Percentiles rank a stretch among this genome's conserved stretches.
Evolutionary conservation across 495 filamentous ascomycete species (phyloP).

Genomic region (Aspergillus homomorphus): DNA sequence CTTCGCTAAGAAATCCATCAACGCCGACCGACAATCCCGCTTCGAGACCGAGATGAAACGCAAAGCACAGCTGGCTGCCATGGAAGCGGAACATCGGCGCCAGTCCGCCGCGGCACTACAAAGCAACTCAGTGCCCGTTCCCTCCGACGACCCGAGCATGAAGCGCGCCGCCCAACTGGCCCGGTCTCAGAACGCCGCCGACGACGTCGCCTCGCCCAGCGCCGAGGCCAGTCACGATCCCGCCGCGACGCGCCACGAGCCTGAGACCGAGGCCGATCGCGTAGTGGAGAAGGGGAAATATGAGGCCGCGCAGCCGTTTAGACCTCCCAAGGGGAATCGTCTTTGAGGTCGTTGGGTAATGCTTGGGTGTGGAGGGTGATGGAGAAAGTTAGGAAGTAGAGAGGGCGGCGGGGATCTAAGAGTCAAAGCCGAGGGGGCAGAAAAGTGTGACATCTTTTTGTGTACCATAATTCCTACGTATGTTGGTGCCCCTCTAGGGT

Average conservation of each 20-base stretch:
- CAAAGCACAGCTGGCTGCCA: constrained; percentile 57
- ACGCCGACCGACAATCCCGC: constrained; percentile 73
- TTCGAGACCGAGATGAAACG: constrained; percentile 64
- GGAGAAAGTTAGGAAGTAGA: background rate
- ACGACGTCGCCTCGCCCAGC: constrained; percentile 72
- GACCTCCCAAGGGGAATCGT: constrained; percentile 76
- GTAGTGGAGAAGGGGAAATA: constrained; percentile 86
- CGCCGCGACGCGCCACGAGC: constrained; percentile 79
- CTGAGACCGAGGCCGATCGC: constrained; percentile 65
- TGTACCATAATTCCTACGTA: background rate
- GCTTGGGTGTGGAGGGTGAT: background rate
- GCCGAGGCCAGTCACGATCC: constrained; percentile 77
- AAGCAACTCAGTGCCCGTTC: constrained; percentile 16
- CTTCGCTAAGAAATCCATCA: constrained; percentile 92
- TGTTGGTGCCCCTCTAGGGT: background rate
- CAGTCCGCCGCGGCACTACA: constrained; percentile 16
- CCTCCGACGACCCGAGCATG: constrained; percentile 27
- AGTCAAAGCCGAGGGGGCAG: background rate
- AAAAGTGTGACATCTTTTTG: background rate
- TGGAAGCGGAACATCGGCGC: constrained; percentile 53
- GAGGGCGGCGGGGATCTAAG: background rate
- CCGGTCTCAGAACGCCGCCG: constrained; percentile 33
- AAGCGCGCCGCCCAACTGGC: constrained; percentile 39
- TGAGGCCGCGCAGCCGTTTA: constrained; percentile 70
- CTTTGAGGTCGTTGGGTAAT: constrained; percentile 46